These are phyloP conservation scores for Iris pallida DNA, from an alignment of 116 monocot genomes.

Conservation along the genomic window DNA sequence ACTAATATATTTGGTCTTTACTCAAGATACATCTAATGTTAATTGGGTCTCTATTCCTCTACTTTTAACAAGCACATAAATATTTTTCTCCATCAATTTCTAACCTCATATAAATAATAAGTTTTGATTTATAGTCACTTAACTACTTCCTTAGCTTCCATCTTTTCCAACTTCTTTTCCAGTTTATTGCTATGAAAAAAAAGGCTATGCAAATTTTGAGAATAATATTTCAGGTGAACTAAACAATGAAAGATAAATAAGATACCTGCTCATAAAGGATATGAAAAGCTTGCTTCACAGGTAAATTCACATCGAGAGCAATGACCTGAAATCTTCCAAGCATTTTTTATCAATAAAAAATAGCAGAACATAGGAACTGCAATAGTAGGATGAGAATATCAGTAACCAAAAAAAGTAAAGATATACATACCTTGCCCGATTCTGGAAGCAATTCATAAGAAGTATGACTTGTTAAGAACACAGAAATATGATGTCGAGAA, in stretches of 20 bases:
- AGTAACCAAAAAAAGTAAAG: conserved; percentile 3
- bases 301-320: conserved; percentile 89
- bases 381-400: background rate
- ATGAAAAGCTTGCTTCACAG: conserved; percentile 98
- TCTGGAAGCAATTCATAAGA: conserved; percentile 80
- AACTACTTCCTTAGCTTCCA: too few relatives aligned
- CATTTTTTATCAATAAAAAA: background rate
- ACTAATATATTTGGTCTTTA: too few relatives aligned
- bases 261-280: conserved; percentile 91
- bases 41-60: too few relatives aligned
- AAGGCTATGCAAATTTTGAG: too few relatives aligned
- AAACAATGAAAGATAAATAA: background rate
- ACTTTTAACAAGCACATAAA: too few relatives aligned
- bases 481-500: conserved; percentile 52
- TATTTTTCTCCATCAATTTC: too few relatives aligned
- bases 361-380: conserved; percentile 3
- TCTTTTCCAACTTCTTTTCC: too few relatives aligned
- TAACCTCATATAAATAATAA: too few relatives aligned
- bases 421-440: conserved; percentile 66
- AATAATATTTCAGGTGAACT: too few relatives aligned
- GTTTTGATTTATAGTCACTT: too few relatives aligned
- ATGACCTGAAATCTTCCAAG: conserved; percentile 52
- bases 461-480: conserved; percentile 51
- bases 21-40: too few relatives aligned
- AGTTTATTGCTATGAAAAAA: too few relatives aligned